Base-by-base conservation (phyloP, 202 grass and related monocot species). In the Panicum virgatum region DNA sequence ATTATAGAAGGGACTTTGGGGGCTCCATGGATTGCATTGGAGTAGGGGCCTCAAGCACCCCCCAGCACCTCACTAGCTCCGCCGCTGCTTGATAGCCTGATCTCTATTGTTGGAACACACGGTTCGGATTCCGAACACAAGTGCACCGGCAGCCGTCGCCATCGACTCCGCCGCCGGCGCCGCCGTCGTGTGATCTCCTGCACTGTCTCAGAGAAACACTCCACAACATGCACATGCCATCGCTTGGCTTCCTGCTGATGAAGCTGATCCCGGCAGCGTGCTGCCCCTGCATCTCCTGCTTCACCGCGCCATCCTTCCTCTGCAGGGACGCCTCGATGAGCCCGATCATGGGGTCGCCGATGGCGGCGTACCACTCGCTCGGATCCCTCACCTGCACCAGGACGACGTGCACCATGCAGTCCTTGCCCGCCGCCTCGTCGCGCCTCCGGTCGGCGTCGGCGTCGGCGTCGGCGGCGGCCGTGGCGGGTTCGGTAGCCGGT, bases 381-480 rank as follows among this genome's bases (percentile, higher is more conserved):
- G 91, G 90, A 73, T 93, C 86, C 70, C 86, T 86, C 12, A 68
- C 82, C 79, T 97, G 94, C 50, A 97, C 86, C 86, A 93, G 66
- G 8, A 89, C 46, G 60, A 93, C 71, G 1, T 82, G 7, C 72
- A 97, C 84, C n/a, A 86, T 70, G 60, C 76, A 29, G 19, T 91
- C 83, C n/a, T 77, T 75, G 4, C 9, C 15, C 25, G 25, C 32
- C 26, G n/a, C 59, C 48, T 70, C 38, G 8, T 75, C 45, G 22
- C 7, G 13, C 48, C 10, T 46, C 62, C 12, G 26, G 22, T 25
- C 57, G 2, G 0, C 51, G 3, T 0, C 16, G 6, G 46, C 32
- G 3, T n/a, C n/a, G n/a, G n/a, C n/a, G n/a, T n/a, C n/a, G 32
- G 16, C 18, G 7, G 10, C 13, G 1, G 22, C 63, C 12, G 27